A percentile compares a stretch with the other conserved stretches of the same genome.
Conservation (phyloP, 331 rosid species). For the Telfairia occidentalis region DNA sequence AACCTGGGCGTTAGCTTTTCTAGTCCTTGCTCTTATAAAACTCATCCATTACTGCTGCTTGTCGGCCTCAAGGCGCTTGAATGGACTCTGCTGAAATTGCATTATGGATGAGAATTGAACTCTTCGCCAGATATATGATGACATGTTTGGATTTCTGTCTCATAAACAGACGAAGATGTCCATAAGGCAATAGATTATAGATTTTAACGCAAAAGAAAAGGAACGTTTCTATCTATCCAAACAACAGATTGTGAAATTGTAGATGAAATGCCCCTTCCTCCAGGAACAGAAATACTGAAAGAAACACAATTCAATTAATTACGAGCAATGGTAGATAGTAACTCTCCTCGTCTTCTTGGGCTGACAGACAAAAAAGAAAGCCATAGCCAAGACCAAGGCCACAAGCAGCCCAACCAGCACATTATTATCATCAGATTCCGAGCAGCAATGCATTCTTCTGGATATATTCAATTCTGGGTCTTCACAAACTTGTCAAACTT, state of each 20-base stretch:
- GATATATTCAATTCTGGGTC: not conserved
- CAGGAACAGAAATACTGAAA: not conserved
- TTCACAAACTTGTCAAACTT: not conserved
- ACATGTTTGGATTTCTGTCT: not conserved
- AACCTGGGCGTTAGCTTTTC: not conserved
- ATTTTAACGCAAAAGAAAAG: not conserved
- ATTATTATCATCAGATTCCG: not conserved
- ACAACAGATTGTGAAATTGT: not conserved
- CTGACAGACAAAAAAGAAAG: constrained; percentile 21
- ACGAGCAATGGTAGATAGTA: constrained; percentile 24
- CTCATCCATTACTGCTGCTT: not conserved
- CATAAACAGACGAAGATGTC: not conserved
- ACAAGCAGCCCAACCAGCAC: constrained; percentile 21
- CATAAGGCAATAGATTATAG: not conserved
- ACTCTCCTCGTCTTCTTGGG: constrained; percentile 26
- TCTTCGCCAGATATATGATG: not conserved
- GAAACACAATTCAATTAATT: not conserved
- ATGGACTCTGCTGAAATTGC: not conserved
- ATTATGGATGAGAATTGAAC: not conserved
- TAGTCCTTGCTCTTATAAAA: not conserved
- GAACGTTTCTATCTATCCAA: not conserved
- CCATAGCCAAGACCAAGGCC: constrained; percentile 26
- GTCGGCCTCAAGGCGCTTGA: not conserved
- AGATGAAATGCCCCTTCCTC: not conserved
- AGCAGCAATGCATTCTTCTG: constrained; percentile 15